These are phyloP conservation scores for Fusarium graminum DNA, from an alignment of 2,329 filamentous ascomycete species.

Conservation along the genomic window DNA sequence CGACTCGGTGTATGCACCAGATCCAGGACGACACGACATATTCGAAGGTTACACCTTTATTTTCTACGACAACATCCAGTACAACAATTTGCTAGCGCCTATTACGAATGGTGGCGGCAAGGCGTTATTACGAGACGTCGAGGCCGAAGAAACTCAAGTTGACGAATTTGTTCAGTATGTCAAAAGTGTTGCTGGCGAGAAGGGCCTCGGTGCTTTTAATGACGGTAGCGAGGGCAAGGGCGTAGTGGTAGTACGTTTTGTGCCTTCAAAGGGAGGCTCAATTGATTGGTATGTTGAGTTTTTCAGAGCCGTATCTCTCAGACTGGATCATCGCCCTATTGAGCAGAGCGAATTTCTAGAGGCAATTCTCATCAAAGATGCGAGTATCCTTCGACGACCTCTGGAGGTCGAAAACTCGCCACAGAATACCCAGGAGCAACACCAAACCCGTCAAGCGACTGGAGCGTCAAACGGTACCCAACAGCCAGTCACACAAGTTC, in stretches of 20 bases:
- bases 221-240: constrained; percentile 75
- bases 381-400: constrained; percentile 76
- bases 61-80: constrained; percentile 83
- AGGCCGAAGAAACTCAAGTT: constrained; percentile 72
- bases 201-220: constrained; percentile 74
- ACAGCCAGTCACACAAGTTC: constrained; percentile 18
- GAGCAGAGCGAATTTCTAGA: constrained; percentile 94
- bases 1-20: constrained; percentile 78
- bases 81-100: constrained; percentile 77
- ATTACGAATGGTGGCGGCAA: constrained; percentile 88
- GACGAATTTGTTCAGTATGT: constrained; percentile 85
- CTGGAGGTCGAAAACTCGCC: constrained; percentile 64
- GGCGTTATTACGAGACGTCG: constrained; percentile 74
- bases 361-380: constrained; percentile 85
- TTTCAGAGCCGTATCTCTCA: constrained; percentile 75
- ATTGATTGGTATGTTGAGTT: constrained; percentile 78
- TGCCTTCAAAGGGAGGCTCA: constrained; percentile 67
- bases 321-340: constrained; percentile 84
- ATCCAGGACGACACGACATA: constrained; percentile 73
- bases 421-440: constrained; percentile 41
- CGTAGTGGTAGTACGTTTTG: constrained; percentile 82
- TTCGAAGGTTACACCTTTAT: constrained; percentile 92
- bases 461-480: constrained; percentile 17
- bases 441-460: constrained; percentile 13
- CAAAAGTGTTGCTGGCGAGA: constrained; percentile 79